phyloP scores from a whole-genome alignment of 805 yeast species.

The Ogataea salicorniae region DNA sequence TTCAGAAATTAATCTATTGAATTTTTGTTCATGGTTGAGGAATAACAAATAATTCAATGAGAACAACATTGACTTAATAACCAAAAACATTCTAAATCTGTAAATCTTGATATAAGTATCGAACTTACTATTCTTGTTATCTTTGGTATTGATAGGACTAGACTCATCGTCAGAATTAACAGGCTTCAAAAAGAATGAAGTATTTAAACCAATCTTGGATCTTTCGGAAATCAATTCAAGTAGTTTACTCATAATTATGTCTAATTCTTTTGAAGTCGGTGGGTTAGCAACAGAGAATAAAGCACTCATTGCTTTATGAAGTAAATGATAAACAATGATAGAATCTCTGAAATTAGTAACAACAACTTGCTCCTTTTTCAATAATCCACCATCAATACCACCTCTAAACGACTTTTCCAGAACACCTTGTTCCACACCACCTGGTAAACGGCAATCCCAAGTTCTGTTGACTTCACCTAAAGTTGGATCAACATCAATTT shows the following conservation, averaged over 20 bases:
- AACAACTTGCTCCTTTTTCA: conserved; percentile 39
- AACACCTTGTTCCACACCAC: conserved; percentile 33
- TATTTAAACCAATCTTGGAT: conserved; percentile 24
- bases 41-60: conserved; percentile 44
- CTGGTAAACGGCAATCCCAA: conserved; percentile 36
- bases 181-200: conserved; percentile 19
- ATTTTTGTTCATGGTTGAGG: conserved; percentile 34
- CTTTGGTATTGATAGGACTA: conserved; percentile 11
- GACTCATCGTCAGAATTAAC: conserved; percentile 1
- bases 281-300: conserved; percentile 30
- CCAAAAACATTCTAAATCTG: conserved; percentile 29
- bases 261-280: conserved; percentile 32
- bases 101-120: conserved; percentile 25
- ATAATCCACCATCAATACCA: conserved; percentile 7
- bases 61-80: conserved; percentile 44
- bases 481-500: conserved; percentile 33
- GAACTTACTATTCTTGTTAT: conserved; percentile 12
- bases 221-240: conserved; percentile 27
- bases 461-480: conserved; percentile 28
- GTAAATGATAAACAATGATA: conserved; percentile 39
- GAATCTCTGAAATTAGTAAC: conserved; percentile 44
- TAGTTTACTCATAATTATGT: conserved; percentile 24
- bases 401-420: conserved; percentile 31
- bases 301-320: conserved; percentile 36
- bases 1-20: conserved; percentile 27